Base-by-base conservation (phyloP, 2,329 filamentous ascomycete genomes). In the Curvularia hawaiiensis region DNA sequence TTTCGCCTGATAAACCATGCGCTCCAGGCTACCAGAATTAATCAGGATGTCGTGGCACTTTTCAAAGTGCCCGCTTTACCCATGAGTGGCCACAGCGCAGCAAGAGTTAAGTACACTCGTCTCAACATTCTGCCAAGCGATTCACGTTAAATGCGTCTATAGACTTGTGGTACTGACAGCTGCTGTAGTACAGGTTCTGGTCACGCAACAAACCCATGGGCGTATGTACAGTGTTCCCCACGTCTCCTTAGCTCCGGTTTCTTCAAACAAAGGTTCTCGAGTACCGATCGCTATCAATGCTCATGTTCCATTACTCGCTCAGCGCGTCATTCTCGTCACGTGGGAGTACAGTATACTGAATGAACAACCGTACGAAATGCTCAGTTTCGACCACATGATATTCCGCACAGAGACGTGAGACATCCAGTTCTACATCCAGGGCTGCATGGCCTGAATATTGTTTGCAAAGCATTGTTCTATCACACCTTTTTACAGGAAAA, bases 271-370 rank as follows among this genome's bases (percentile, higher is more conserved):
- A 50, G 4, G 43, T 50, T 24, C 16, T 54, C 10, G 33, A 58
- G 28, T 54, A 43, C n/a, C 54, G 46, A 16, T n/a, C 54, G n/a
- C 50, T 12, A 50, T 50, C 28, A 33, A 24, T 12, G 33, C 20
- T 7, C 22, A 40, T 20, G 33, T 33, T 22, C 50, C 46, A 16
- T 10, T 11, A 8, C 16, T 54, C 3, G 46, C 49, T 16, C 40
- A 50, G 16, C 31, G 47, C 14, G 33, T 44, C 12, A 6, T 46
- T 1, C 33, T 58, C 10, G 40, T 58, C 10, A 20, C 50, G 4
- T 8, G 46, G 7, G 5, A 45, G 12, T 45, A 16, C 24, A 26
- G 39, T 3, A 2, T 16, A 12, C 4, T 41, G n/a, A n/a, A 22
- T 14, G 9, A 24, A 11, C 3, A 44, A 14, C 46, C 33, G 4